Base-by-base conservation (phyloP, 2,329 filamentous ascomycete genomes). In the Diaporthe aspalathi region DNA sequence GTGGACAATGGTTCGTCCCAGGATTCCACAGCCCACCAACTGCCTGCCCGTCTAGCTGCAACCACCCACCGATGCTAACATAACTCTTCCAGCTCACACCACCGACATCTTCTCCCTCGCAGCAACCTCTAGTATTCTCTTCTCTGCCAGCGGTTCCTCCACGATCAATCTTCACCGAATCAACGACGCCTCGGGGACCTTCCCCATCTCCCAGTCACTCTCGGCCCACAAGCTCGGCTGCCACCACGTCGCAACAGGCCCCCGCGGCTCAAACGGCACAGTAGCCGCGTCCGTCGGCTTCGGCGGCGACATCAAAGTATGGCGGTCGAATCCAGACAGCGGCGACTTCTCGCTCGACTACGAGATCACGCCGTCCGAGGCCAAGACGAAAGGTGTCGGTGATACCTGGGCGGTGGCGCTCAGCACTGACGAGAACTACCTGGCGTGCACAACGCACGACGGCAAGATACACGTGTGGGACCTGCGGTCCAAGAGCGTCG, bases 391-490 rank as follows among this genome's bases (percentile, higher is more conserved):
- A 65, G 78, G 78, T 60, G 75, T 80, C 76, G 86, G 91, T 52
- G 92, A 95, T 77, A 87, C 92, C 12, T 99, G 96, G 96, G 94
- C 95, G 0, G 85, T 98, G 75, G 92, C 94, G 0, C 85, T 99
- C 73, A 97, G 93, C 77, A 89, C 91, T 73, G 91, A 97, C 79
- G 96, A 96, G 62, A 89, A 90, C 74, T 96, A 92, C 78, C 87
- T 98, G 20, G 94, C 94, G n/a, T 90, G 91, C 75, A 97, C 94
- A 17, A 96, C 94, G 3, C 92, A 94, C 77, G 93, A 97, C 79
- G 96, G 96, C 4, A 90, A 92, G 68, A 90, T 98, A 78, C 94
- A 95, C 76, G 93, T 98, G 50, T 98, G 95, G 94, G 91, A 97
- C 78, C 81, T 92, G 38, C 78, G 84, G 62, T 85, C 83, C 16